Evolutionary conservation across 805 yeast genomes (phyloP).

Genomic region (Barnettozyma sp.): DNA sequence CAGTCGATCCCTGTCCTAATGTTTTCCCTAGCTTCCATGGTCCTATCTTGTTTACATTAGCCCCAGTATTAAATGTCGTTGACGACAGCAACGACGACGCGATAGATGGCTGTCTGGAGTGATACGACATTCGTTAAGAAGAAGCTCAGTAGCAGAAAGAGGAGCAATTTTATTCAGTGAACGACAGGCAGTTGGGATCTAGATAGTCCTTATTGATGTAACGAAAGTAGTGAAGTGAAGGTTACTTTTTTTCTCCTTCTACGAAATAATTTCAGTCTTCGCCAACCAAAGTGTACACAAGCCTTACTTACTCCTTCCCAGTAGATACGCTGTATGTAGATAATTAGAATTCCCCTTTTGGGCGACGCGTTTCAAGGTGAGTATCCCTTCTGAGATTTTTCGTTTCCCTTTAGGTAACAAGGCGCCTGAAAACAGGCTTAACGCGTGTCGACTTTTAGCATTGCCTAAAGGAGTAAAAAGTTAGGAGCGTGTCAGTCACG

Average conservation of each 20-base stretch:
- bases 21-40: conserved; percentile 82
- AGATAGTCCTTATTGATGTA: no score
- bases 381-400: no score
- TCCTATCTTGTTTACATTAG: conserved; percentile 44
- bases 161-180: no score
- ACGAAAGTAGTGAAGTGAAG: background rate
- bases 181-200: conserved; percentile 9
- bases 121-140: conserved; percentile 28
- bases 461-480: background rate
- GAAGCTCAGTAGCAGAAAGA: no score
- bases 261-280: no score
- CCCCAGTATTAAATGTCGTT: conserved; percentile 38
- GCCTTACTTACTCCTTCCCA: no score
- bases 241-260: background rate
- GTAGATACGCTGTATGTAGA: conserved; percentile 1
- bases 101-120: conserved; percentile 52
- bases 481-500: no score
- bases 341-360: conserved; percentile 2
- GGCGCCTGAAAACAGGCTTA: conserved; percentile 1
- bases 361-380: conserved; percentile 2
- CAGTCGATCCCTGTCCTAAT: conserved; percentile 77
- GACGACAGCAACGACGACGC: conserved; percentile 48
- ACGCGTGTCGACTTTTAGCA: no score
- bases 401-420: no score
- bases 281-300: no score